Conservation (phyloP, 31 red algal genomes). For the Odonthalia washingtoniensis region DNA sequence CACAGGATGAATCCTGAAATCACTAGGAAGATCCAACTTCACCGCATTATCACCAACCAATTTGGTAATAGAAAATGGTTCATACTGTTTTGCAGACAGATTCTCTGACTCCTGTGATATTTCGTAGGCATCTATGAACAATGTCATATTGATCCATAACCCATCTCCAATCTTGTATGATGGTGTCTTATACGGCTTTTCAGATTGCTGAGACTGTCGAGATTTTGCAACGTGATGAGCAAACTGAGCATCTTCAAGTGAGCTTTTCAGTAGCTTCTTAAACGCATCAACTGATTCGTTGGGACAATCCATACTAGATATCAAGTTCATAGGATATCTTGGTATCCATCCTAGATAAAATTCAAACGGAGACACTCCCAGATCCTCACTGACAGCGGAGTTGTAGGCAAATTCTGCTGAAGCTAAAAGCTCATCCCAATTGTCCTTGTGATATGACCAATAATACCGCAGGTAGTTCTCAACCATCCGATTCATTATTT, state of each 20-base stretch:
- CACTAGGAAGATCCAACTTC: no score
- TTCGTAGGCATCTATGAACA: no score
- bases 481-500: conserved; percentile 25
- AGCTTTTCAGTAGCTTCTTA: not conserved
- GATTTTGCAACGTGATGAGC: not conserved
- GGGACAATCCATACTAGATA: not conserved
- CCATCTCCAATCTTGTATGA: no score
- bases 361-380: not conserved
- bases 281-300: not conserved
- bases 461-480: conserved; percentile 25
- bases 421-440: conserved; percentile 4
- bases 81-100: no score
- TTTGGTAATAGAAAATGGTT: no score
- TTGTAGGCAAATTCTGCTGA: conserved; percentile 19
- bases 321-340: not conserved
- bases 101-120: no score
- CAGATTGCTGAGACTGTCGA: no score
- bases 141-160: no score
- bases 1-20: no score
- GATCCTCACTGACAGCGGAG: not conserved
- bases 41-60: no score
- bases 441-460: not conserved
- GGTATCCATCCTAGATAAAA: conserved; percentile 5
- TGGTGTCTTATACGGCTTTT: no score
- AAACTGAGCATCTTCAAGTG: not conserved